A percentile compares a stretch with the other conserved stretches of the same genome.
These are phyloP conservation scores for Stachybotrys echinatus DNA, from an alignment of 2,329 filamentous ascomycete genomes.

Conservation along the genomic window DNA sequence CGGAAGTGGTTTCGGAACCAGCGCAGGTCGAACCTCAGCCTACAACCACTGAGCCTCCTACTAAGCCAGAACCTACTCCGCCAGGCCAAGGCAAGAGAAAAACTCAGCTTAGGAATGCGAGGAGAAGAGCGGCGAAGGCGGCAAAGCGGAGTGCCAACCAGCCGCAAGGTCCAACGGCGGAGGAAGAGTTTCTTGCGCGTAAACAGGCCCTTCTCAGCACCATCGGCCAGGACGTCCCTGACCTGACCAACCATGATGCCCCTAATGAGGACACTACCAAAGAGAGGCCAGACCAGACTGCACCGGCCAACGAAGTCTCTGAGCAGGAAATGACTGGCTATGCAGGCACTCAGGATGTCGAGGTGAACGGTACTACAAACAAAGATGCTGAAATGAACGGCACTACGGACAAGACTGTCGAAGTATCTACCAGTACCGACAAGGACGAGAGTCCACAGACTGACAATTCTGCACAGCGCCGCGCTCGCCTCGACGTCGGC, in stretches of 20 bases:
- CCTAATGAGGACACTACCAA: constrained; percentile 5
- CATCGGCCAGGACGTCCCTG: constrained; percentile 12
- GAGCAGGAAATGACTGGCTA: too few species aligned
- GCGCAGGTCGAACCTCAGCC: background rate
- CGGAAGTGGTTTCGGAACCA: background rate
- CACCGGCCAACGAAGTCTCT: too few species aligned
- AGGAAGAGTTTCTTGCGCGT: constrained; percentile 27
- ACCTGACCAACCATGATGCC: background rate
- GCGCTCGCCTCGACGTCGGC: constrained; percentile 37
- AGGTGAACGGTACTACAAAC: too few species aligned
- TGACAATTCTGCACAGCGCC: too few species aligned
- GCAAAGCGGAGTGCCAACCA: constrained; percentile 7
- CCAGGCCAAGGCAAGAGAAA: constrained; percentile 24
- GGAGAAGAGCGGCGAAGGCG: constrained; percentile 35
- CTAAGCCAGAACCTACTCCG: background rate
- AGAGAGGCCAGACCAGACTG: background rate
- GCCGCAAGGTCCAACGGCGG: constrained; percentile 12
- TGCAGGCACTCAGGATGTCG: too few species aligned
- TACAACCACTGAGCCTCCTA: too few species aligned
- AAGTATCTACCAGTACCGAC: constrained; percentile 4
- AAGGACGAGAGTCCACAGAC: too few species aligned
- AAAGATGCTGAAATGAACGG: background rate
- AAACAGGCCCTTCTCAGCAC: constrained; percentile 34
- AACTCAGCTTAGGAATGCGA: constrained; percentile 48
- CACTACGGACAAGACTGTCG: background rate